phyloP scores from a whole-genome alignment of 768 basidiomycete species.

The Lactarius trivialis region DNA sequence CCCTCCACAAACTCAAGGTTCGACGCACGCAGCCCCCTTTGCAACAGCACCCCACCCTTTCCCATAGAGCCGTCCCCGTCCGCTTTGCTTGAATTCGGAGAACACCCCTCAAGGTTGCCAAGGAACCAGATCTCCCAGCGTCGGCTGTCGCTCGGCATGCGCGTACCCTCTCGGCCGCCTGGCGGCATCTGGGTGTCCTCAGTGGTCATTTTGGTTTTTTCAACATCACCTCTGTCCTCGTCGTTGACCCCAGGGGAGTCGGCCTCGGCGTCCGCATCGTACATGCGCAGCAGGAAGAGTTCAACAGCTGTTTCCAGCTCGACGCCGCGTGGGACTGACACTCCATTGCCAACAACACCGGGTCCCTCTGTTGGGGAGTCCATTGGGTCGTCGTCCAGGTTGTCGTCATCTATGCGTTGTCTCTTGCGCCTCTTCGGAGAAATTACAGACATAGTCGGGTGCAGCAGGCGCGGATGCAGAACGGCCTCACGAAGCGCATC shows the following conservation, averaged over 20 bases:
- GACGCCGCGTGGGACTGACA: constrained; percentile 20
- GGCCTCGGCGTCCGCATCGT: background rate
- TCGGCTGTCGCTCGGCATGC: background rate
- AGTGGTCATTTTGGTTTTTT: background rate
- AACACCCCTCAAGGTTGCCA: background rate
- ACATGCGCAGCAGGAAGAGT: constrained; percentile 26
- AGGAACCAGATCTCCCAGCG: constrained; percentile 16
- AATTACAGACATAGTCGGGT: background rate
- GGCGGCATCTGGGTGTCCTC: background rate
- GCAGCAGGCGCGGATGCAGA: constrained; percentile 16
- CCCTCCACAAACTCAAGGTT: constrained; percentile 28
- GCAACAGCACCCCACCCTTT: constrained; percentile 3
- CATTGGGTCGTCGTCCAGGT: background rate
- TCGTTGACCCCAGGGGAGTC: no score
- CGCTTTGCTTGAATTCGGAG: background rate
- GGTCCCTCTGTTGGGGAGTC: background rate
- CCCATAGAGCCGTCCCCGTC: background rate
- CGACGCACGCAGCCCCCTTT: constrained; percentile 12
- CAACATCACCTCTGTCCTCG: background rate
- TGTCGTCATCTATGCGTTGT: constrained; percentile 10
- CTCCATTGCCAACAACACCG: background rate
- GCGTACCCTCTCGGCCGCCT: background rate
- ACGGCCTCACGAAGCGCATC: constrained; percentile 26
- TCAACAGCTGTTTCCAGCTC: constrained; percentile 30
- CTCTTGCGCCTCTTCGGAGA: constrained; percentile 22